These are phyloP conservation scores for Nasturtium officinale DNA, from an alignment of 345 rosid genomes.

Conservation along the genomic window DNA sequence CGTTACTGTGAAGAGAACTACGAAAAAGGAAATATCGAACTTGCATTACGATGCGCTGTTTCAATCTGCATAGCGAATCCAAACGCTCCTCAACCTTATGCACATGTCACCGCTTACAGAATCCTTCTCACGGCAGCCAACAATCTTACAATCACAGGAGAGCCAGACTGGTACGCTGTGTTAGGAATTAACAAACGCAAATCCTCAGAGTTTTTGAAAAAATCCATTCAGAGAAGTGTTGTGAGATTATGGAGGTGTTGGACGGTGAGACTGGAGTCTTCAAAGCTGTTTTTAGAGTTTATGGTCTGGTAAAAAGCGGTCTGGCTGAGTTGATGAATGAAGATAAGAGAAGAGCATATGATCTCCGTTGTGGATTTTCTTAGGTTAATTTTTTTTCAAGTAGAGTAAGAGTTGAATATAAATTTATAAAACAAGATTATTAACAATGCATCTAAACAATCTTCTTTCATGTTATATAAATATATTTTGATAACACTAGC, in stretches of 20 bases:
- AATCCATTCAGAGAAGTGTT: too few relatives aligned
- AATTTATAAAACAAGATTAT: background rate
- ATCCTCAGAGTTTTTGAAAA: background rate
- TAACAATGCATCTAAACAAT: background rate
- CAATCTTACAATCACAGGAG: constrained; percentile 18
- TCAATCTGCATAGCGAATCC: constrained; percentile 12
- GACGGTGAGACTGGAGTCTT: too few relatives aligned
- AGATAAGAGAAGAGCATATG: too few relatives aligned
- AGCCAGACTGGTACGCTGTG: constrained; percentile 34
- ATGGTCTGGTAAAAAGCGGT: too few relatives aligned
- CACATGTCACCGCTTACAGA: constrained; percentile 31
- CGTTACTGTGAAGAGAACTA: constrained; percentile 35
- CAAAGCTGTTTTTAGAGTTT: too few relatives aligned
- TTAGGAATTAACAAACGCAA: background rate
- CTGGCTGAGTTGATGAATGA: too few relatives aligned
- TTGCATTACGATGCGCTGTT: constrained; percentile 22
- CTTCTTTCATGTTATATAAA: background rate
- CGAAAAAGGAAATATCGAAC: constrained; percentile 20
- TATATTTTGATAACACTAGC: background rate
- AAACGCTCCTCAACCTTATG: constrained; percentile 22
- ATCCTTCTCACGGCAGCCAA: constrained; percentile 26
- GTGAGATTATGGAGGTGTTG: too few relatives aligned
- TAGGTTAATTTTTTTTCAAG: too few relatives aligned
- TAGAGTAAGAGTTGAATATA: too few relatives aligned
- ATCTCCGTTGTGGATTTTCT: too few relatives aligned